Evolutionary conservation across 2,329 filamentous ascomycete genomes (phyloP).

Genomic region (Pezicula radicicola): DNA sequence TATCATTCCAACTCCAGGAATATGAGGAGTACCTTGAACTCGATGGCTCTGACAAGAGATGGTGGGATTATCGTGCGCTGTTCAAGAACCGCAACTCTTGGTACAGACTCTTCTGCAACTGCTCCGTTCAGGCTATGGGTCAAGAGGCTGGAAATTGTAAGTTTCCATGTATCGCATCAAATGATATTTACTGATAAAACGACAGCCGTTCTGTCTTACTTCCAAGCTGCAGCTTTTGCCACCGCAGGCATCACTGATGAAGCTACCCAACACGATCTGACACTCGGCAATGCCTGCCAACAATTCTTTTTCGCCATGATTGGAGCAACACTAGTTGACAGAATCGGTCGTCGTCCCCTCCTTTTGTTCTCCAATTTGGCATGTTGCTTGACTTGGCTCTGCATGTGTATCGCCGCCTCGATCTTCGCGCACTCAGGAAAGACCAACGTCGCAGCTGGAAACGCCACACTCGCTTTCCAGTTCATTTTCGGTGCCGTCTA

Average conservation of each 20-base stretch:
- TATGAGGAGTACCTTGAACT: constrained; percentile 42
- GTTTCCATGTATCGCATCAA: background rate
- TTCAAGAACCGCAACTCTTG: constrained; percentile 46
- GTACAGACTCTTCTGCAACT: constrained; percentile 47
- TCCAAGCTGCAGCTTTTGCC: constrained; percentile 48
- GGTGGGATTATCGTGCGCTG: constrained; percentile 53
- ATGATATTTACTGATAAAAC: constrained; percentile 6
- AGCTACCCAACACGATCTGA: constrained; percentile 50
- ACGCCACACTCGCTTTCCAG: constrained; percentile 48
- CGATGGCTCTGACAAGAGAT: constrained; percentile 45
- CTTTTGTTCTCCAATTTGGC: constrained; percentile 47
- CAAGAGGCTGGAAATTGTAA: constrained; percentile 44
- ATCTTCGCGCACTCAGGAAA: constrained; percentile 17
- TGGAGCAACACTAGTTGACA: constrained; percentile 54
- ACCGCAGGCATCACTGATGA: constrained; percentile 46
- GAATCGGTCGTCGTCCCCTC: constrained; percentile 55
- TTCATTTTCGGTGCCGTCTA: constrained; percentile 53
- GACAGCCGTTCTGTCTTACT: constrained; percentile 45
- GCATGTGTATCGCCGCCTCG: constrained; percentile 40
- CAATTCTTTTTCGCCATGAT: constrained; percentile 51
- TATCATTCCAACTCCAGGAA: constrained; percentile 41
- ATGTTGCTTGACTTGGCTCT: constrained; percentile 47
- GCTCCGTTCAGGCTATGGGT: constrained; percentile 49
- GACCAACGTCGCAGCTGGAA: constrained; percentile 25
- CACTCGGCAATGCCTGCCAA: constrained; percentile 51